phyloP scores from a whole-genome alignment of 768 basidiomycete species.

The Artomyces pyxidatus region DNA sequence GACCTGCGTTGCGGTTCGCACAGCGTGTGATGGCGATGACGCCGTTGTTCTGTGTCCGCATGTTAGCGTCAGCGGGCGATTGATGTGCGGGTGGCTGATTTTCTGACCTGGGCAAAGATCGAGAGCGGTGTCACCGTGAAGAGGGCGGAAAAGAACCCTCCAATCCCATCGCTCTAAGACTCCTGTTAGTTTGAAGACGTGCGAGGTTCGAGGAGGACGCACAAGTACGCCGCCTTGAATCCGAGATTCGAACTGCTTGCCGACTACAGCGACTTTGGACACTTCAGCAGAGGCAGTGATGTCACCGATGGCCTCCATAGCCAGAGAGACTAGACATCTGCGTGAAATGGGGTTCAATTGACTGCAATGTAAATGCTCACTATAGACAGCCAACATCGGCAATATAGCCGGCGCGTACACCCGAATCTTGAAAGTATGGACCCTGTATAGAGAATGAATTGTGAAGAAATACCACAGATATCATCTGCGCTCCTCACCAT shows the following conservation, averaged over 20 bases:
- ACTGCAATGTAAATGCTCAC: too few species aligned
- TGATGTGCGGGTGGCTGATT: too few species aligned
- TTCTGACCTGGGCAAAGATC: constrained; percentile 56
- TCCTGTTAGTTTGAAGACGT: too few species aligned
- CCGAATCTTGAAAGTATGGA: constrained; percentile 65
- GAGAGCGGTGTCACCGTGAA: constrained; percentile 79
- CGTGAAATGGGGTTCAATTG: constrained; percentile 16
- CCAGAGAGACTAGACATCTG: constrained; percentile 62
- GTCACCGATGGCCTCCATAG: constrained; percentile 84
- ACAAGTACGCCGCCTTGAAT: constrained; percentile 80
- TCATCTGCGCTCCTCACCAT: too few species aligned
- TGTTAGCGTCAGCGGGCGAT: too few species aligned
- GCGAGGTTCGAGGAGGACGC: too few species aligned
- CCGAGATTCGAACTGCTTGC: constrained; percentile 69
- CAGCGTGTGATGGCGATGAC: constrained; percentile 81
- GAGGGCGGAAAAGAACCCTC: constrained; percentile 70
- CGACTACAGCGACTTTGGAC: constrained; percentile 64
- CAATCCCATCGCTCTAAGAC: constrained; percentile 75
- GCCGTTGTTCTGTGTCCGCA: constrained; percentile 54
- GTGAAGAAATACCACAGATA: too few species aligned
- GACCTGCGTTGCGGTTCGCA: constrained; percentile 70
- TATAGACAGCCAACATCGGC: constrained; percentile 54
- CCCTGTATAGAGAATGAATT: too few species aligned
- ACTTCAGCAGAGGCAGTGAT: constrained; percentile 79
- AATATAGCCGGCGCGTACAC: constrained; percentile 67